phyloP scores from a whole-genome alignment of 345 rosid species.

The Rhodomyrtus tomentosa region DNA sequence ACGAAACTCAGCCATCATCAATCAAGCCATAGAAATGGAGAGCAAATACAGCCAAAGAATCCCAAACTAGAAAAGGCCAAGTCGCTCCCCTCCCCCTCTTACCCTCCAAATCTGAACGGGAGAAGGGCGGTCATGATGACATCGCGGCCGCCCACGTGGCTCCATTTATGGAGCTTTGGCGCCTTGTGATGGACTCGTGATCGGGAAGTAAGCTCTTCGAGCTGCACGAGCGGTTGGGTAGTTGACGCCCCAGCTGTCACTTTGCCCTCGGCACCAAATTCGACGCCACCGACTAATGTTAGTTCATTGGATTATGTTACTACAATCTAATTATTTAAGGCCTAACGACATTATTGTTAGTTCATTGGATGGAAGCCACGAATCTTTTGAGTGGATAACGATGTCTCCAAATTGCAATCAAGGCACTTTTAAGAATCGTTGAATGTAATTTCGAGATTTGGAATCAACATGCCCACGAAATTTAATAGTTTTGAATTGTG shows the following conservation, averaged over 20 bases:
- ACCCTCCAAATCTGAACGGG: neutral
- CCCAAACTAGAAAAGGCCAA: neutral
- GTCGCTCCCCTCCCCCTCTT: neutral
- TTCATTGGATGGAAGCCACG: neutral
- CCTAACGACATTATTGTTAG: neutral
- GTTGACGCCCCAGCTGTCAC: neutral
- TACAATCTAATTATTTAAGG: neutral
- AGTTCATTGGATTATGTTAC: neutral
- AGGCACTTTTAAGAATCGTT: neutral
- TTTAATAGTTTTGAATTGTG: rapidly evolving
- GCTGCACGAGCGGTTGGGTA: neutral
- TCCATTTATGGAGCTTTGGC: neutral
- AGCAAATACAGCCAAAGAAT: neutral
- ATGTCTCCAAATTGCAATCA: neutral
- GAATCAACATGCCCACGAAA: no score
- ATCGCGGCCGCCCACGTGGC: neutral
- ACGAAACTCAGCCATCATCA: neutral
- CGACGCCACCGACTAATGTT: neutral
- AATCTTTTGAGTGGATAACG: neutral
- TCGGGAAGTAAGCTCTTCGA: neutral
- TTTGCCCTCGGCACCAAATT: neutral
- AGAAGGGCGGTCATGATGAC: neutral
- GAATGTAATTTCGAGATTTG: no score
- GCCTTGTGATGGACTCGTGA: neutral
- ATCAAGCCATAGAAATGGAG: neutral